Base-by-base conservation (phyloP, 768 basidiomycete genomes). In the Saitozyma podzolica region DNA sequence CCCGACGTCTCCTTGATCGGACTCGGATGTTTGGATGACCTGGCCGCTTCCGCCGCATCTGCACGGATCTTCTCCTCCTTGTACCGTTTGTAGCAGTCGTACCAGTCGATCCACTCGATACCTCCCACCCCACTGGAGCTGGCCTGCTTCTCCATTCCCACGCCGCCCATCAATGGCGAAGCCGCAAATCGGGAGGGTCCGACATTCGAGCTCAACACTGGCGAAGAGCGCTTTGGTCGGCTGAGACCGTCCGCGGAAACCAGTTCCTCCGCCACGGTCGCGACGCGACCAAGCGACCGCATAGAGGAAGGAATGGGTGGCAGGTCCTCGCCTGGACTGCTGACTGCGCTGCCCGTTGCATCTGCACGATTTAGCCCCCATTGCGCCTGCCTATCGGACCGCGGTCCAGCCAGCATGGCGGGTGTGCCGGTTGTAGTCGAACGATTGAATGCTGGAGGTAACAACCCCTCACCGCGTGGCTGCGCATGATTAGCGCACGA, bases 41-140 rank as follows among this genome's bases (percentile, higher is more conserved):
- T 52, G 10, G 51, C 17, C 39, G 11, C 13, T 19, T 17, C 55
- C 37, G 58, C 61, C 3, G 65, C 55, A 56, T 81, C 82, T 0
- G 80, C 76, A 17, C 75, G 55, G 19, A 82, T 76, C 65, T 81
- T 81, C 41, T 78, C 81, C 54, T 81, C 80, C 65, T 82, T 81
- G 73, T 76, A 74, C 64, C 74, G 67, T 53, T 80, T 76, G 68
- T 82, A 82, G 67, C 80, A 79, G 67, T 82, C 82, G 58, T 81
- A 65, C 81, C 81, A 82, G 58, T 82, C 81, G 37, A 82, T 80
- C 82, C 82, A 82, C 59, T 82, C 81, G 58, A 82, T 79, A 17
- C 78, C 80, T 29, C 75, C 71, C 16, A 78, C 62, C 6, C 66
- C 60, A 41, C 62, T 64, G 8, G 65, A 61, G 50, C 68, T 72